A percentile compares a stretch with the other conserved stretches of the same genome.
These are phyloP conservation scores for Dioscorea dumetorum DNA, from an alignment of 106 monocot genomes.

Conservation along the genomic window DNA sequence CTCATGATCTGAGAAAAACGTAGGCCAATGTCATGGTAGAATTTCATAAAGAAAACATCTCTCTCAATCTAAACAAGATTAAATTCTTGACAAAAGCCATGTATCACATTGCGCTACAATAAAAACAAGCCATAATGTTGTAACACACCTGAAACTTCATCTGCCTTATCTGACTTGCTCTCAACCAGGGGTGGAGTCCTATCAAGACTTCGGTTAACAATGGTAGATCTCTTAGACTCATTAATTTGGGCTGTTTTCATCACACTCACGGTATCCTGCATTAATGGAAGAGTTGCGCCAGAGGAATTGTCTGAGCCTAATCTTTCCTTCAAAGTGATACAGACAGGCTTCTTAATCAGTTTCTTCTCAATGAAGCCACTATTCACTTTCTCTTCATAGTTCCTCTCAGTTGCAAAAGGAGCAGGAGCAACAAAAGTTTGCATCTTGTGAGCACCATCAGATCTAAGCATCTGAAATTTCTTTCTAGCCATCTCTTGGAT, in stretches of 20 bases:
- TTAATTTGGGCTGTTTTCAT: constrained; percentile 18
- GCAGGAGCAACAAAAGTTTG: neutral
- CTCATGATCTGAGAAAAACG: no score
- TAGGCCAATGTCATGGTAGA: no score
- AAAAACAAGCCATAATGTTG: no score
- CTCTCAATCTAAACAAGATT: no score
- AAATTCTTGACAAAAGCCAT: no score
- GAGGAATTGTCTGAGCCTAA: constrained; percentile 43
- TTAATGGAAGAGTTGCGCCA: constrained; percentile 30
- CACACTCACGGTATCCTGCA: constrained; percentile 20
- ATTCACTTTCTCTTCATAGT: constrained; percentile 25
- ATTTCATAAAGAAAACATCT: no score
- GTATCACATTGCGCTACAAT: no score
- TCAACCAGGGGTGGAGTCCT: constrained; percentile 37
- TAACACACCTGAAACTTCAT: constrained; percentile 62
- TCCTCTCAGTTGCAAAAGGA: constrained; percentile 14
- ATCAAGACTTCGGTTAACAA: constrained; percentile 25
- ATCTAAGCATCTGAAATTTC: constrained; percentile 60
- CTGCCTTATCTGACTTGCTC: constrained; percentile 44
- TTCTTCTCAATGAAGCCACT: constrained; percentile 19
- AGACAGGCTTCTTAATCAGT: constrained; percentile 2
- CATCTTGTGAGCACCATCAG: constrained; percentile 4
- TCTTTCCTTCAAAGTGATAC: constrained; percentile 14
- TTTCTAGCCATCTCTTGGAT: constrained; percentile 88
- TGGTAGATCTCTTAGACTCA: constrained; percentile 14